phyloP scores from a whole-genome alignment of 2,329 filamentous ascomycete species.

The Colletotrichum nymphaeae region DNA sequence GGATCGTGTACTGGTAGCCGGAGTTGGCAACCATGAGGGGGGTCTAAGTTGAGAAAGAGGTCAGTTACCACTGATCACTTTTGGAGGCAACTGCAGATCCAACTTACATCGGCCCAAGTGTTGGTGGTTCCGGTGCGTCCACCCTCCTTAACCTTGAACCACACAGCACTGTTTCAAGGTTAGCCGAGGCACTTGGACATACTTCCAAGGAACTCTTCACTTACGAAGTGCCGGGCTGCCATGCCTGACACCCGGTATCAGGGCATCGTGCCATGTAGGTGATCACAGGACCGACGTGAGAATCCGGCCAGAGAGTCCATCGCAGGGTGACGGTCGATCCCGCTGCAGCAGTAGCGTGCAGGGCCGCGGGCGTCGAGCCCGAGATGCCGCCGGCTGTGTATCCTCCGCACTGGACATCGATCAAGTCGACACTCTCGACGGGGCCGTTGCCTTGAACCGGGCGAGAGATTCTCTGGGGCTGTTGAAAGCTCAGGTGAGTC shows the following conservation, averaged over 20 bases:
- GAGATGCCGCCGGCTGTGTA: constrained; percentile 59
- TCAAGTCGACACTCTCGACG: constrained; percentile 61
- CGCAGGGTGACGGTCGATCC: constrained; percentile 63
- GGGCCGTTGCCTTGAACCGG: constrained; percentile 69
- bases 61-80: too few relatives aligned
- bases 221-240: constrained; percentile 51
- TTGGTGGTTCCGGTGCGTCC: constrained; percentile 62
- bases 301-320: constrained; percentile 65
- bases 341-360: constrained; percentile 64
- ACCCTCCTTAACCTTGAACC: constrained; percentile 65
- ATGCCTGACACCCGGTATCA: constrained; percentile 60
- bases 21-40: constrained; percentile 56
- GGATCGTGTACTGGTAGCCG: constrained; percentile 64
- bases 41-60: constrained; percentile 40
- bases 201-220: constrained; percentile 42
- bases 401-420: constrained; percentile 68
- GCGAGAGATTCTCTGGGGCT: constrained; percentile 58
- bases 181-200: constrained; percentile 37
- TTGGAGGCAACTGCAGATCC: too few relatives aligned
- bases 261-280: constrained; percentile 72
- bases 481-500: neutral
- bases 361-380: constrained; percentile 62
- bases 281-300: constrained; percentile 64
- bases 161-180: constrained; percentile 51
- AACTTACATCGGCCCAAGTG: constrained; percentile 56